Conservation (phyloP, 148 eudicot genomes). For the Chenopodium quinoa region DNA sequence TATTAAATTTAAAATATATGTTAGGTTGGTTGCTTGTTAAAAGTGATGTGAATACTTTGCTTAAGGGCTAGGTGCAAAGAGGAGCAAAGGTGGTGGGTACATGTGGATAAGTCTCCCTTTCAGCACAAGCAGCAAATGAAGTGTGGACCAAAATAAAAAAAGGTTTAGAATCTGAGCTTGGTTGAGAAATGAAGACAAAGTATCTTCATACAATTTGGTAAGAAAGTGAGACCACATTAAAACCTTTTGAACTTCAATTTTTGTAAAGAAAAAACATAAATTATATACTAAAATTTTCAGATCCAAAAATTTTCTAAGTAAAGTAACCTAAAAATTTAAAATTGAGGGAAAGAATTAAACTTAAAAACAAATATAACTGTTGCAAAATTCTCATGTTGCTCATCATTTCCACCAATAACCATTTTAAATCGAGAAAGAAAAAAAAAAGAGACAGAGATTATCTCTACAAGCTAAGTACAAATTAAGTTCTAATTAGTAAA, state of each 20-base stretch:
- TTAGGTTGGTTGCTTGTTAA: neutral
- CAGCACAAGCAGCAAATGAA: neutral
- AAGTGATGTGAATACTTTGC: neutral
- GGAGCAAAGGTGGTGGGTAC: neutral
- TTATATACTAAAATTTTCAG: neutral
- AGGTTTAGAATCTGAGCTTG: slow-evolving; percentile 20
- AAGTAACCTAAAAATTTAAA: neutral
- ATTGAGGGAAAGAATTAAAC: neutral
- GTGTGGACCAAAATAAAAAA: neutral
- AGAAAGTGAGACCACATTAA: slow-evolving; percentile 22
- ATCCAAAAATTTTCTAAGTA: slow-evolving; percentile 14
- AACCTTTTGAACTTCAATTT: slow-evolving; percentile 7
- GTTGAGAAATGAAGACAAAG: slow-evolving; percentile 25
- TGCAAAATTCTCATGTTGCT: slow-evolving; percentile 27
- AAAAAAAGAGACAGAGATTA: slow-evolving; percentile 1
- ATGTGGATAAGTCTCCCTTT: slow-evolving; percentile 24
- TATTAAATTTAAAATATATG: too few relatives aligned
- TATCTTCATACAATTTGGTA: slow-evolving; percentile 28
- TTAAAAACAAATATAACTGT: neutral
- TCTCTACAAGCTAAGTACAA: slow-evolving; percentile 24
- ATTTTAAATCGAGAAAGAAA: neutral
- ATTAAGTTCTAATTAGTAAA: slow-evolving; percentile 3
- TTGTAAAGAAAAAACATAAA: slow-evolving; percentile 27
- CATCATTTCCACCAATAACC: slow-evolving; percentile 18
- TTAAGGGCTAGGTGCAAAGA: neutral